Evolutionary conservation across 768 basidiomycete species (phyloP), one percentile per base, ranked within the genome.

Genomic region (Suillus variegatus): DNA sequence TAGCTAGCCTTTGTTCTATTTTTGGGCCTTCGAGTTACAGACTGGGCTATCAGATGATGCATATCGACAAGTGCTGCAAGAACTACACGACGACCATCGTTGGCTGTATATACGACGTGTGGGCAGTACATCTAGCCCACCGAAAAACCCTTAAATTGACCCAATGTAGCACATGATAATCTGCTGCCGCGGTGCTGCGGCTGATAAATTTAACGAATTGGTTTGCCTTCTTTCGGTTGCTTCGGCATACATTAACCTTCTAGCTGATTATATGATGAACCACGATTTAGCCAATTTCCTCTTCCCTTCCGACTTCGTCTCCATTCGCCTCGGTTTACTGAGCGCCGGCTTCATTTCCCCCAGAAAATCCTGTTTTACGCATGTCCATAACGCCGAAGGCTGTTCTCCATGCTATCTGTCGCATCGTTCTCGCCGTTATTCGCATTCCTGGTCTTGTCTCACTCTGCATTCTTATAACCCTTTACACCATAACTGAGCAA

Each of bases 401-500:
- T 18, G 18, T n/a, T 43, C 6, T 60, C 58, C 18, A 32, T 28
- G 18, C 28, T 1, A 28, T 43, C 10, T 43, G 6, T 43, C 58
- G 25, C 18, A 32, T 60, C 25, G 0, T 60, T 25, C 41, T 60
- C 18, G 10, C n/a, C 41, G 10, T 60, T 13, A 5, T 63, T 4
- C 65, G 63, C 13, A 12, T 66, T n/a, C 65, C 65, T 14, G 63
- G 63, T n/a, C 25, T 66, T 32, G 6, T 64, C 20, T 64, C 65
- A 1, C 13, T 64, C 41, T 44, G 4, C 6, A 40, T 66, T 35
- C 36, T 66, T 16, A 7, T 54, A 38, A 0, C n/a, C 8, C 40
- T 64, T 13, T 66, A 64, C 52, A 2, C 10, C 14, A 22, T 12
- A 2, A 51, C 65, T 12, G 51, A 66, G 40, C 7, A n/a, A 10